Conservation (phyloP, 2,329 filamentous ascomycete genomes). For the Akanthomyces muscarius region DNA sequence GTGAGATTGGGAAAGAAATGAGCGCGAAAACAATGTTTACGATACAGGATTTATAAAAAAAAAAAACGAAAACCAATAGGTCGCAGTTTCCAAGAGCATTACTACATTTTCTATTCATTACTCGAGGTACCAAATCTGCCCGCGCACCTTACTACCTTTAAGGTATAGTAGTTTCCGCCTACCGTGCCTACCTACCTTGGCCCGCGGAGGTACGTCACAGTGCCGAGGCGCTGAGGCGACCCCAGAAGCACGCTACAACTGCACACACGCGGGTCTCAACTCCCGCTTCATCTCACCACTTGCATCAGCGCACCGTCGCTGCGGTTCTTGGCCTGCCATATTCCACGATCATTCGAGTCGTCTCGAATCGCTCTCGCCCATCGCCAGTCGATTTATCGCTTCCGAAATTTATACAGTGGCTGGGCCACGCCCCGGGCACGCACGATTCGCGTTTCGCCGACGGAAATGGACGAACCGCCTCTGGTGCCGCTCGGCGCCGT, state of each 20-base stretch:
- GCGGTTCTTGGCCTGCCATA: neutral
- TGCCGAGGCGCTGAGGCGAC: neutral
- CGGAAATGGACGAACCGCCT: constrained; percentile 8
- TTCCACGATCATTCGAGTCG: neutral
- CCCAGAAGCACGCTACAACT: neutral
- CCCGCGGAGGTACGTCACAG: constrained; percentile 2
- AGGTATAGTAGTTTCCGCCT: no score
- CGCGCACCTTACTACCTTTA: no score
- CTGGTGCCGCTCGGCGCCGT: constrained; percentile 1
- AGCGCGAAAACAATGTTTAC: no score
- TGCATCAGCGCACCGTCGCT: constrained; percentile 11
- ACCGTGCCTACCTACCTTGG: neutral
- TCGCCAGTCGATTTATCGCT: neutral
- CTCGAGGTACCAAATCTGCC: no score
- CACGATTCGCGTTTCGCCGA: neutral
- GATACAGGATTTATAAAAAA: no score
- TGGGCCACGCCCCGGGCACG: constrained; percentile 1
- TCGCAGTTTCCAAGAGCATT: no score
- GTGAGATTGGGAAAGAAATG: no score
- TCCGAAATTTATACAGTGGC: constrained; percentile 4
- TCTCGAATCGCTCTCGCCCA: neutral
- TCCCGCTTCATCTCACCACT: constrained; percentile 1
- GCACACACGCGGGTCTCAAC: neutral
- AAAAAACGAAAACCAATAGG: no score
- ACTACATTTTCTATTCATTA: no score